These are phyloP conservation scores for Metrosideros polymorpha DNA, from an alignment of 441 rosid species.

Conservation along the genomic window DNA sequence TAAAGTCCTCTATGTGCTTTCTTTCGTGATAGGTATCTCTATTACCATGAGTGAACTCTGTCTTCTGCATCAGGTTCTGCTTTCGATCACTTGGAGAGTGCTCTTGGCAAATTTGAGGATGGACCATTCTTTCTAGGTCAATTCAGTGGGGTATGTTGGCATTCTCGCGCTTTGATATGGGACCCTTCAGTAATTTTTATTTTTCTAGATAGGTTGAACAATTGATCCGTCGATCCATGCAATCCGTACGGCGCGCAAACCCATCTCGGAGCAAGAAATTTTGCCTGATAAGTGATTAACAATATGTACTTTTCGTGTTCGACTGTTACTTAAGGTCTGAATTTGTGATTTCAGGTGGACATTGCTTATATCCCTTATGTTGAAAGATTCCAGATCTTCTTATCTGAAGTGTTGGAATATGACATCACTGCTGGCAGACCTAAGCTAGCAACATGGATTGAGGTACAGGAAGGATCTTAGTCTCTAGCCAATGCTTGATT, in stretches of 20 bases:
- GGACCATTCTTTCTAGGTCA: conserved; percentile 88
- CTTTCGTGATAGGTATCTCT: neutral
- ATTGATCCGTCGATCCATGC: neutral
- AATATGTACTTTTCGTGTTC: neutral
- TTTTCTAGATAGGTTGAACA: neutral
- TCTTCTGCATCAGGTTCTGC: conserved; percentile 40
- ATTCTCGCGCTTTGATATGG: neutral
- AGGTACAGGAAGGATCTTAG: conserved; percentile 33
- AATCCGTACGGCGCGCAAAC: neutral
- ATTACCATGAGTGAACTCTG: neutral
- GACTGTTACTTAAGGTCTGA: neutral
- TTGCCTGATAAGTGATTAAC: too few relatives aligned
- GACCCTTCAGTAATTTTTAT: neutral
- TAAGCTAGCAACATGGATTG: conserved; percentile 63
- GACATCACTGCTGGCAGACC: conserved; percentile 73
- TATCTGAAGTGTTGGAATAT: conserved; percentile 34
- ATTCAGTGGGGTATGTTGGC: conserved; percentile 54
- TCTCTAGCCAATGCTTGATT: neutral
- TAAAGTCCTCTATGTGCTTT: conserved; percentile 13
- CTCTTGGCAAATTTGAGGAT: conserved; percentile 55
- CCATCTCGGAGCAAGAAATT: neutral
- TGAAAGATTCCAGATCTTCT: conserved; percentile 48
- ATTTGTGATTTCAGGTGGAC: conserved; percentile 43
- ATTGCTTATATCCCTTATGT: conserved; percentile 61
- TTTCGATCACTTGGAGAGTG: conserved; percentile 65